phyloP scores from a whole-genome alignment of 164 flowering plant species.

The Aristolochia contorta region DNA sequence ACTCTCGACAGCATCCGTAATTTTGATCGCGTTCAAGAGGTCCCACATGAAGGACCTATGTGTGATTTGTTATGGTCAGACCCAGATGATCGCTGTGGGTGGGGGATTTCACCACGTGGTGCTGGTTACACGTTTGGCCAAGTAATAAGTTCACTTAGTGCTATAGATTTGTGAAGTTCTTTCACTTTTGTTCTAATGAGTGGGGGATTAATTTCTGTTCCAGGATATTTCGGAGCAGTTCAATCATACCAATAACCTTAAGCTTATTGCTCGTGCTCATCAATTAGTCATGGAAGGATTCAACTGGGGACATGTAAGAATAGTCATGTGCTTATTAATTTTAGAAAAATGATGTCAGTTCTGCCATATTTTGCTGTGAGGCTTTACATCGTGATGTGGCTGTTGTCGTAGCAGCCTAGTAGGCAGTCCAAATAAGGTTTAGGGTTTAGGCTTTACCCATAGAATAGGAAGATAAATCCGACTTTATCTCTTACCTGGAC shows the following conservation, averaged over 20 bases:
- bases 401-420: no score
- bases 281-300: constrained; percentile 98
- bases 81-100: constrained; percentile 97
- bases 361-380: no score
- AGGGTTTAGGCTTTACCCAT: no score
- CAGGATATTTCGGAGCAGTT: constrained; percentile 99
- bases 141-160: constrained; percentile 21
- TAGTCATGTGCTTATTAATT: neutral
- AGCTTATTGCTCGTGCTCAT: constrained; percentile 96
- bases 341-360: no score
- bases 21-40: constrained; percentile 97
- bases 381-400: no score
- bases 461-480: no score
- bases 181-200: neutral
- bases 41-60: constrained; percentile 97
- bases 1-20: constrained; percentile 84
- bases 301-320: constrained; percentile 93
- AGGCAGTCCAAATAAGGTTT: no score
- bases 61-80: constrained; percentile 97
- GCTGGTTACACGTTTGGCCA: constrained; percentile 96
- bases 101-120: constrained; percentile 98
- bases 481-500: no score
- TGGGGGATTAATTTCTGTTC: neutral
- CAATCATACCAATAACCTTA: constrained; percentile 80
- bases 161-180: neutral